Conservation (phyloP, 768 basidiomycete species). For the Leccinum boreale region DNA sequence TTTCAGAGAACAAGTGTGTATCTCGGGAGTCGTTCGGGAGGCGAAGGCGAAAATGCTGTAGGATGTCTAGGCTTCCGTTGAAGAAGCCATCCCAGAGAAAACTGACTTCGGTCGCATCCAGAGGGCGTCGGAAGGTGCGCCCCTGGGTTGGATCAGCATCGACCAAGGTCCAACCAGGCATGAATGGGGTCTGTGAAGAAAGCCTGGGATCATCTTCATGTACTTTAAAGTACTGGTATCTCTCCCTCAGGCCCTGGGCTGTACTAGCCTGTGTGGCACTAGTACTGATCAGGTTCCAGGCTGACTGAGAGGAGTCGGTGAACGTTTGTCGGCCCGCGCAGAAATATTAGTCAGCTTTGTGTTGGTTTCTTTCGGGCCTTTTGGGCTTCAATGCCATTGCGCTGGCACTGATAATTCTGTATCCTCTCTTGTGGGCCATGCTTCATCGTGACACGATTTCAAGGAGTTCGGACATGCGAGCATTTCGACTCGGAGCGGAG, state of each 20-base stretch:
- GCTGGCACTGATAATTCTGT: neutral
- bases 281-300: neutral
- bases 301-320: neutral
- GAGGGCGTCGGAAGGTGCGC: constrained; percentile 31
- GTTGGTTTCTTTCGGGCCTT: neutral
- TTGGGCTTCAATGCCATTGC: neutral
- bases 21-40: constrained; percentile 28
- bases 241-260: neutral
- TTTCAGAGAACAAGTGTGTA: constrained; percentile 22
- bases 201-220: neutral
- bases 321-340: neutral
- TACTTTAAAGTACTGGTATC: neutral
- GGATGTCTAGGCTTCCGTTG: constrained; percentile 42
- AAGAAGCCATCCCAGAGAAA: constrained; percentile 44
- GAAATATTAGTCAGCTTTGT: neutral
- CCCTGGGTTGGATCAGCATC: constrained; percentile 3
- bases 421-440: too few species aligned
- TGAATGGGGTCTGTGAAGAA: neutral
- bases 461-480: too few species aligned
- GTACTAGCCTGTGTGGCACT: neutral
- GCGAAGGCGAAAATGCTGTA: constrained; percentile 30
- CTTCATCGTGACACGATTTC: too few species aligned
- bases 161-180: constrained; percentile 10
- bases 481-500: neutral
- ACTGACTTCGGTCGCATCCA: constrained; percentile 38